Evolutionary conservation across 805 yeast species (phyloP).

Genomic region (Metschnikowia baotianmanensis): DNA sequence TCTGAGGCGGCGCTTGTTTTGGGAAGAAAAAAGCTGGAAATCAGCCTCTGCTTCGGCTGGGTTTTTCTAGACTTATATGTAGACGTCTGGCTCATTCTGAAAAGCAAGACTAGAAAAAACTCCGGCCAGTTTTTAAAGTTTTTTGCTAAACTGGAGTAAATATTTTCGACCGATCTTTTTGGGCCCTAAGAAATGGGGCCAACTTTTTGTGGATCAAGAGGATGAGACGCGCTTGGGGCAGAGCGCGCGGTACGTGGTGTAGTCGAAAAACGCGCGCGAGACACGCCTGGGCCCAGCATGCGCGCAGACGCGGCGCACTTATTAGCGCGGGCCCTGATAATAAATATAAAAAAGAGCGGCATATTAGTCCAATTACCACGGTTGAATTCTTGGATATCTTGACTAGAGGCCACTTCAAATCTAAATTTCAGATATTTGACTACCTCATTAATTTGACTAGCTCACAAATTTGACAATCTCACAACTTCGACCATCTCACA

Average conservation of each 20-base stretch:
- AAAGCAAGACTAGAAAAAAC: no score
- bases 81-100: slow-evolving; percentile 6
- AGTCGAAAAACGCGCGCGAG: neutral
- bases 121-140: no score
- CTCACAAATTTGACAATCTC: neutral
- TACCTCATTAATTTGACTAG: neutral
- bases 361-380: no score
- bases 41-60: slow-evolving; percentile 23
- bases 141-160: no score
- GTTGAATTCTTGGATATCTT: no score
- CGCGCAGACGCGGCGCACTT: neutral
- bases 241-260: neutral
- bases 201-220: neutral
- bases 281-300: neutral
- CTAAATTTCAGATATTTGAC: no score
- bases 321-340: neutral
- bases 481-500: no score
- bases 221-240: slow-evolving; percentile 5
- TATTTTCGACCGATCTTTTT: no score
- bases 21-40: slow-evolving; percentile 28
- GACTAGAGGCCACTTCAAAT: no score
- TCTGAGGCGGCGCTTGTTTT: slow-evolving; percentile 3
- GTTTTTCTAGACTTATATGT: slow-evolving; percentile 15
- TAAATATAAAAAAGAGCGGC: no score
- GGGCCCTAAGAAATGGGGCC: slow-evolving; percentile 6